A percentile compares a stretch with the other conserved stretches of the same genome.
Conservation (phyloP, 2,329 filamentous ascomycete genomes). For the Whalleya microplaca region DNA sequence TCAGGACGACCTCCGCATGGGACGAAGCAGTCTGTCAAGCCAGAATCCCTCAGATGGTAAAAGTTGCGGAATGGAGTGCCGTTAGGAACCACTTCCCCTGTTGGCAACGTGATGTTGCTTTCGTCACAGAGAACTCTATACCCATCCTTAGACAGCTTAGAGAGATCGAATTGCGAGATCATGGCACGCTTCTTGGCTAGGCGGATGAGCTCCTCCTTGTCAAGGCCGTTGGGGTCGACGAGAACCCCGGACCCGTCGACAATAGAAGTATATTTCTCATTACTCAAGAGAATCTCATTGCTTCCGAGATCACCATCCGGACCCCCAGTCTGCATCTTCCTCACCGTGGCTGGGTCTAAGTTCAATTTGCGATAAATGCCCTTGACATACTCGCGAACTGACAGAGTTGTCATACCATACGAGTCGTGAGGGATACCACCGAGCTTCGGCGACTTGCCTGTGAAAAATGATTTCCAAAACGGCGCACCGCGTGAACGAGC, state of each 20-base stretch:
- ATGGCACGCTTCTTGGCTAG: slow-evolving; percentile 86
- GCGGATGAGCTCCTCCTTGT: slow-evolving; percentile 80
- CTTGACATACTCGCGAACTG: slow-evolving; percentile 92
- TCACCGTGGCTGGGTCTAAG: slow-evolving; percentile 81
- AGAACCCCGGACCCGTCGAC: slow-evolving; percentile 97
- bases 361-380: slow-evolving; percentile 97
- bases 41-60: slow-evolving; percentile 83
- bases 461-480: slow-evolving; percentile 99
- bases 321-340: slow-evolving; percentile 96
- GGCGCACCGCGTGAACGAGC: slow-evolving; percentile 84
- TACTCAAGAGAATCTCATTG: slow-evolving; percentile 94
- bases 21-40: slow-evolving; percentile 85
- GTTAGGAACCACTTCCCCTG: slow-evolving; percentile 84
- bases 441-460: slow-evolving; percentile 93
- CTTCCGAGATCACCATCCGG: slow-evolving; percentile 96
- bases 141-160: slow-evolving; percentile 84
- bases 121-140: slow-evolving; percentile 95
- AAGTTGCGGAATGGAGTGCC: slow-evolving; percentile 97
- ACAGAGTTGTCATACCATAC: slow-evolving; percentile 98
- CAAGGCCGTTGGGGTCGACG: slow-evolving; percentile 86
- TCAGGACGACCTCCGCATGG: slow-evolving; percentile 96
- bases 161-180: slow-evolving; percentile 83
- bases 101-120: slow-evolving; percentile 83
- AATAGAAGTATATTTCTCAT: slow-evolving; percentile 93
- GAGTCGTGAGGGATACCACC: slow-evolving; percentile 95